A percentile compares a stretch with the other conserved stretches of the same genome.
Conservation (phyloP, 2,329 filamentous ascomycete species). For the Aspergillus candidus region DNA sequence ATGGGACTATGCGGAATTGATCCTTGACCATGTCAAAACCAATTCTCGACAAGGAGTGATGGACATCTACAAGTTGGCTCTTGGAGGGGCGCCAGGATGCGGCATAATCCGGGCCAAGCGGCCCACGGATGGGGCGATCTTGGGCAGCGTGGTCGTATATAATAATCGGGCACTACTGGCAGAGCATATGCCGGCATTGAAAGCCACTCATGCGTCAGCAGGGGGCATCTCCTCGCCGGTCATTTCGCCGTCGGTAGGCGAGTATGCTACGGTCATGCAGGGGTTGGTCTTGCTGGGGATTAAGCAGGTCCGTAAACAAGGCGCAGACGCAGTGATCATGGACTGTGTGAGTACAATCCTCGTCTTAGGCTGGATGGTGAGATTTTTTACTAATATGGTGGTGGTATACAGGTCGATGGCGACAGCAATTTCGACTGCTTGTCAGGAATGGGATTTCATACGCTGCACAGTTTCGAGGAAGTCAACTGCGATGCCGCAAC, state of each 20-base stretch:
- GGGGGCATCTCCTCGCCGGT: conserved; percentile 78
- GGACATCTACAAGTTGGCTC: conserved; percentile 71
- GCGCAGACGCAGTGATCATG: conserved; percentile 64
- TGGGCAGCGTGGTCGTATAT: conserved; percentile 77
- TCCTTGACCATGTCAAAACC: conserved; percentile 67
- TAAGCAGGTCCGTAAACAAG: conserved; percentile 73
- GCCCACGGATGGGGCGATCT: conserved; percentile 57
- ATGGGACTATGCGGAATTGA: conserved; percentile 65
- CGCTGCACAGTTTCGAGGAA: conserved; percentile 75
- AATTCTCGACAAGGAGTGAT: conserved; percentile 70
- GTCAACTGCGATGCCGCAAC: conserved; percentile 62
- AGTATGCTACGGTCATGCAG: conserved; percentile 68
- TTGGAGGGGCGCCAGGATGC: conserved; percentile 65
- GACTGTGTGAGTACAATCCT: conserved; percentile 62
- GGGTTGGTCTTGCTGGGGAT: conserved; percentile 75
- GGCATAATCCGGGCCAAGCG: conserved; percentile 79
- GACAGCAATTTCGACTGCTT: conserved; percentile 70
- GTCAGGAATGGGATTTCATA: conserved; percentile 71
- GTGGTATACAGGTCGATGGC: conserved; percentile 54
- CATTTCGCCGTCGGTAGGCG: conserved; percentile 60
- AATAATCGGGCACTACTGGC: conserved; percentile 62
- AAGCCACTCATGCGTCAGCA: conserved; percentile 50
- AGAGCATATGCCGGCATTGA: conserved; percentile 63
- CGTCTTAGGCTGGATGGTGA: conserved; percentile 2
- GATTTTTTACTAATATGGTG: conserved; percentile 21